phyloP scores from a whole-genome alignment of 2,329 filamentous ascomycete species.

The Penicillium rolfsii region DNA sequence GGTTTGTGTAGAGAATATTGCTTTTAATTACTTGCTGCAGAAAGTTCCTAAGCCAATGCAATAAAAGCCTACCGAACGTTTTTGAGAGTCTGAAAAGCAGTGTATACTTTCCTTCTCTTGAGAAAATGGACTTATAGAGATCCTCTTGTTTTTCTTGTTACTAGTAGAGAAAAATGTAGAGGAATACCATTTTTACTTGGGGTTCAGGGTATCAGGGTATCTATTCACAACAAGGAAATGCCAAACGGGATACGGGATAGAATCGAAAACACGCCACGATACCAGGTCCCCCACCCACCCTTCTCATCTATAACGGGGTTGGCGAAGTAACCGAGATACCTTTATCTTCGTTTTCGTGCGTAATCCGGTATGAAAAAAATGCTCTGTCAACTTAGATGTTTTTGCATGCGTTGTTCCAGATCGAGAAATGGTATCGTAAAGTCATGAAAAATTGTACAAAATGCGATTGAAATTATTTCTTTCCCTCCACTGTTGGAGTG shows the following conservation, averaged over 20 bases:
- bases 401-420: not conserved
- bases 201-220: constrained; percentile 33
- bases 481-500: not conserved
- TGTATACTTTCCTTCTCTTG: too few species aligned
- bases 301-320: constrained; percentile 2
- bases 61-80: too few species aligned
- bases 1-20: too few species aligned
- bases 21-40: too few species aligned
- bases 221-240: constrained; percentile 23
- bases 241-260: not conserved
- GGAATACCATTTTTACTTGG: not conserved
- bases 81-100: too few species aligned
- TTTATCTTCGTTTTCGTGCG: constrained; percentile 9
- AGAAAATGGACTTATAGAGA: too few species aligned
- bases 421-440: constrained; percentile 6
- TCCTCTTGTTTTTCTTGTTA: too few species aligned
- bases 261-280: not conserved
- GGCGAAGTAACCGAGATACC: not conserved
- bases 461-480: constrained; percentile 12
- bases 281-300: not conserved
- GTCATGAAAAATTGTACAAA: constrained; percentile 16
- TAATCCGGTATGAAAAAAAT: constrained; percentile 9
- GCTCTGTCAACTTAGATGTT: not conserved
- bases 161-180: too few species aligned
- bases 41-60: too few species aligned